Evolutionary conservation across 2,329 filamentous ascomycete genomes (phyloP), one percentile per base, ranked within the genome.

Genomic region (Aureobasidium uvarum): DNA sequence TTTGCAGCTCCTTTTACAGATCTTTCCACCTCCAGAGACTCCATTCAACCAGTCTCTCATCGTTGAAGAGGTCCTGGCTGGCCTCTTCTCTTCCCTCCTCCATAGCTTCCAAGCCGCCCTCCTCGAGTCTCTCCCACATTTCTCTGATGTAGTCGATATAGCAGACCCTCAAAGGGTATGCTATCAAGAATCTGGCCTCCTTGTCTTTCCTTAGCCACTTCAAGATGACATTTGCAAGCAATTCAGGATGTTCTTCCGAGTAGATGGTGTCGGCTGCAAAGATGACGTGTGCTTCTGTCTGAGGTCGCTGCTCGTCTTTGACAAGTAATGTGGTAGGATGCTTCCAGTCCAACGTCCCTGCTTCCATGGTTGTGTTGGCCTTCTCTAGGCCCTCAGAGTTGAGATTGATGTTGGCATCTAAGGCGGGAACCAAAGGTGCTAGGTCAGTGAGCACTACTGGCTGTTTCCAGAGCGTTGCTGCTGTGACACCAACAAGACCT

Each of bases 101-200:
- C 14, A 77, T 66, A 63, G 74, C 74, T 58, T 74, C 74, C 45
- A 80, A 68, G 3, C 77, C 77, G 1, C 70, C 69, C 2, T 67
- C 71, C 62, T 79, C 77, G 41, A 80, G 72, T 48, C 71, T 67
- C 58, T 71, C 67, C 78, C 78, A 80, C 28, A 80, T 67, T 39
- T 78, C 76, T 28, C 78, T 70, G 23, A 80, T 76, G 62, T 77
- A 73, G 55, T 80, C 77, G n/a, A 80, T 70, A 66, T 80, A 79
- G 14, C 75, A 75, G 7, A 78, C 74, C 16, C 78, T 70, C 64
- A 79, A 67, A 4, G 78, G 72, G 66, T 78, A 79, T 45, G 75
- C 76, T 38, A 80, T 72, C 16, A 80, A 69, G 5, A 77, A 70
- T 51, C 77, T 68, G 20, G 77, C 70, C 3, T 70, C 67, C 16